These are phyloP conservation scores for Alternaria sp. DNA, from an alignment of 2,329 filamentous ascomycete genomes.

Conservation along the genomic window DNA sequence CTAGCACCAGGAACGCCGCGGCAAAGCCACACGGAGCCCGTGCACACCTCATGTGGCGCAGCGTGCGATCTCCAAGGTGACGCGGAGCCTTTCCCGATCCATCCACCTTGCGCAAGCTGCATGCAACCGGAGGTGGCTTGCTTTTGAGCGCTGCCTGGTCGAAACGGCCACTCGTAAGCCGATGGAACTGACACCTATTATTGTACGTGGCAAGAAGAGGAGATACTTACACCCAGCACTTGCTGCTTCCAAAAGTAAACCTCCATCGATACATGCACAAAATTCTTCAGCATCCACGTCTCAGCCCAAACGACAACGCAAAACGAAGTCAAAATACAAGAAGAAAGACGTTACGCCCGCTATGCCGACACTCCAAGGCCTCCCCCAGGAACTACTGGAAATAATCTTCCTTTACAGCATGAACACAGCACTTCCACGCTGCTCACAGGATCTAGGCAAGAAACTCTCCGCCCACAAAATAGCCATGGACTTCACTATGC, in stretches of 20 bases:
- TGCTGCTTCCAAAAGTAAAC: conserved; percentile 4
- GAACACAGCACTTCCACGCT: conserved; percentile 47
- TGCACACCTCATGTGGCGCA: conserved; percentile 27
- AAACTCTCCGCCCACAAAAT: conserved; percentile 43
- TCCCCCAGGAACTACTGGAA: conserved; percentile 49
- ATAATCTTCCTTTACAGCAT: conserved; percentile 49
- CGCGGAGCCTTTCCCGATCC: conserved; percentile 30
- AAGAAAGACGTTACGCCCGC: conserved; percentile 29
- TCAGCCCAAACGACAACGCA: conserved; percentile 20
- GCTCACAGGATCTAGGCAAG: conserved; percentile 42
- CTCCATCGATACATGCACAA: conserved; percentile 9
- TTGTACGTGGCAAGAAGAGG: conserved; percentile 46
- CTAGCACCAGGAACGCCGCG: conserved; percentile 32
- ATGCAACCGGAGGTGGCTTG: conserved; percentile 11
- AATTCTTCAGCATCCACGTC: conserved; percentile 16
- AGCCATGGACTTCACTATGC: conserved; percentile 44
- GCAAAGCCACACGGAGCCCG: conserved; percentile 41
- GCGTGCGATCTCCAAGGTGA: conserved; percentile 16
- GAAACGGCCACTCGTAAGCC: conserved; percentile 21
- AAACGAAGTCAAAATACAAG: conserved; percentile 25
- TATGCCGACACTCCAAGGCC: conserved; percentile 46
- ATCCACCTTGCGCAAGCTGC: conserved; percentile 25
- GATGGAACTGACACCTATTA: conserved; percentile 49
- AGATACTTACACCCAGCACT: conserved; percentile 23
- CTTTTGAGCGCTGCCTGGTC: conserved; percentile 39